Evolutionary conservation across 108 stramenopile species (phyloP).

Genomic region (Cyclotella kingstonii): DNA sequence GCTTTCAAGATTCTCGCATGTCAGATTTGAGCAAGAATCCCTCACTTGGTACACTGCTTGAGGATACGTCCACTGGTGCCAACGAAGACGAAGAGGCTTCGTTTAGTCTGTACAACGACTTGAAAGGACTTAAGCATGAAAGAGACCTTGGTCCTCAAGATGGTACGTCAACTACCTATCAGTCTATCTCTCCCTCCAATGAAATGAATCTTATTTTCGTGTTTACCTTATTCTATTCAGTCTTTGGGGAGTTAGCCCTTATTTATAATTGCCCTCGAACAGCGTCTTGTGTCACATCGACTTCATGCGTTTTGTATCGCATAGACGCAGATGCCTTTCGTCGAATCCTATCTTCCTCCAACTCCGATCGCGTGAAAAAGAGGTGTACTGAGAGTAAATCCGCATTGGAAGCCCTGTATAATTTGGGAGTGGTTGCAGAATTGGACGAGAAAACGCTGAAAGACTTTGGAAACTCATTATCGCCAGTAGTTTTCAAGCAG

Average conservation of each 20-base stretch:
- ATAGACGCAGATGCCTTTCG: slow-evolving; percentile 38
- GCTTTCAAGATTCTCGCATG: slow-evolving; percentile 13
- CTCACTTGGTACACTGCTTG: slow-evolving; percentile 9
- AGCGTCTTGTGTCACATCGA: slow-evolving; percentile 46
- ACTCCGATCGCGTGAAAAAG: slow-evolving; percentile 33
- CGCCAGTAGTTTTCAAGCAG: slow-evolving; percentile 34
- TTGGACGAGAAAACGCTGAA: slow-evolving; percentile 29
- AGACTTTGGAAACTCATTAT: slow-evolving; percentile 23
- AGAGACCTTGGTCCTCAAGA: slow-evolving; percentile 38
- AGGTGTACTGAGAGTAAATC: slow-evolving; percentile 41
- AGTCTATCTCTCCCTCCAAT: neutral
- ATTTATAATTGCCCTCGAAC: slow-evolving; percentile 62
- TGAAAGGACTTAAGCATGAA: slow-evolving; percentile 33
- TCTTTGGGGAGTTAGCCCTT: slow-evolving; percentile 45
- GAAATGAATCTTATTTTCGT: neutral
- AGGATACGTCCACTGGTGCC: slow-evolving; percentile 4
- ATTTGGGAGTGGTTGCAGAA: slow-evolving; percentile 34
- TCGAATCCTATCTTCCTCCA: slow-evolving; percentile 45
- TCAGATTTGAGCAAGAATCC: slow-evolving; percentile 11
- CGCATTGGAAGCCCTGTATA: slow-evolving; percentile 32
- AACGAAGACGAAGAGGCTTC: slow-evolving; percentile 18
- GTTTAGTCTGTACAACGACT: slow-evolving; percentile 26
- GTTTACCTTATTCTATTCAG: neutral
- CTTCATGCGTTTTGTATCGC: slow-evolving; percentile 30
- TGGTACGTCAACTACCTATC: neutral